A percentile compares a stretch with the other conserved stretches of the same genome.
These are phyloP conservation scores for Gomphus bonarii DNA, from an alignment of 1,284 basidiomycete genomes.

Conservation along the genomic window DNA sequence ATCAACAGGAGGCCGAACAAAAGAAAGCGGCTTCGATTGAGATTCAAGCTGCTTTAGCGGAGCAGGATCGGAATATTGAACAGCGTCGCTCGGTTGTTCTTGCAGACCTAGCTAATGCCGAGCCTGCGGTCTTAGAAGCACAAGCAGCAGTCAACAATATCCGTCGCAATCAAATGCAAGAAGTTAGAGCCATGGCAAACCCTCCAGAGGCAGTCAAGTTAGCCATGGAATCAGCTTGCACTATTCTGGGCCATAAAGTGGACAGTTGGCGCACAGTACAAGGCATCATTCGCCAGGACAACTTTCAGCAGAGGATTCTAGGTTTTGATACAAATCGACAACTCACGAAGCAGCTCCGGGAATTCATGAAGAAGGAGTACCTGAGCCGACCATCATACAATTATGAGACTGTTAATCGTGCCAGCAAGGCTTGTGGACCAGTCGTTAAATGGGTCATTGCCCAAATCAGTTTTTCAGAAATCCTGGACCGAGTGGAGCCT, in stretches of 20 bases:
- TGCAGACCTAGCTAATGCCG: slow-evolving; percentile 94
- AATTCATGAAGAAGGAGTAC: slow-evolving; percentile 91
- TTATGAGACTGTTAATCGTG: slow-evolving; percentile 92
- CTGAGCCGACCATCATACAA: slow-evolving; percentile 87
- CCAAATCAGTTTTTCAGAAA: slow-evolving; percentile 96
- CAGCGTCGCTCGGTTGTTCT: slow-evolving; percentile 85
- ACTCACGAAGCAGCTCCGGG: slow-evolving; percentile 86
- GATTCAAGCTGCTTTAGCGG: slow-evolving; percentile 87
- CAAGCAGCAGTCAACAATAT: slow-evolving; percentile 95
- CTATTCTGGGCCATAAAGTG: slow-evolving; percentile 93
- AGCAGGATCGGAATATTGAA: slow-evolving; percentile 86
- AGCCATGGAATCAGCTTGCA: slow-evolving; percentile 99
- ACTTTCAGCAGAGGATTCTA: slow-evolving; percentile 96
- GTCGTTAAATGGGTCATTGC: slow-evolving; percentile 98
- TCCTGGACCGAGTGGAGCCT: slow-evolving; percentile 95
- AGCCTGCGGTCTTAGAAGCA: slow-evolving; percentile 94
- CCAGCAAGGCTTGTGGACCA: slow-evolving; percentile 95
- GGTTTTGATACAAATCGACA: slow-evolving; percentile 90
- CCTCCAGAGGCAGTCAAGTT: slow-evolving; percentile 97
- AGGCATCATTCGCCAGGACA: slow-evolving; percentile 91
- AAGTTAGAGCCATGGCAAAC: slow-evolving; percentile 98
- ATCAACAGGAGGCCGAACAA: slow-evolving; percentile 97
- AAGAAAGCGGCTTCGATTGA: slow-evolving; percentile 96
- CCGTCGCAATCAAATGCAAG: slow-evolving; percentile 93
- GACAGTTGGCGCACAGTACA: slow-evolving; percentile 97